Base-by-base conservation (phyloP, 129 eudicot species). In the Dittrichia graveolens region DNA sequence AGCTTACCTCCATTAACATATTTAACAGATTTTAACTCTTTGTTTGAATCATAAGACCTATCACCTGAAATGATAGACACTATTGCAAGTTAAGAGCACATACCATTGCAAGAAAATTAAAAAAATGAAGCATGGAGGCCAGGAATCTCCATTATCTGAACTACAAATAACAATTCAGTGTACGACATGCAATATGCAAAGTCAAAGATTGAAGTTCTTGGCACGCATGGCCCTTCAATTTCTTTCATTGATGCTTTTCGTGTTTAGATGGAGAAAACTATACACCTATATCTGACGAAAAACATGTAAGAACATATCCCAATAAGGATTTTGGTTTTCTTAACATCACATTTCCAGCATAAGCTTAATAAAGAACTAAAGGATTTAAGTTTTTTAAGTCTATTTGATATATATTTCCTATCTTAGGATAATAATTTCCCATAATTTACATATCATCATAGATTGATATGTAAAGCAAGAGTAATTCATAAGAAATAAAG, bases 1-100 rank as follows among this genome's bases (percentile, higher is more conserved):
- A 73, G 43, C 78, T 24, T 78, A 94, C 97, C 98, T 94, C 98
- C 97, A 73, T 90, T 87, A 72, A 90, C 96, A 69, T 83, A 77
- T 84, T 79, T 90, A 61, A 86, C 85, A 64, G 90, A 41, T 44
- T 79, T 83, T 34, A 8, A 60, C 70, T 77, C 83, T 73, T 87
- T 85, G 71, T 74, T 75, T 65, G 54, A 55, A 79, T 78, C 72
- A 61, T 57, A 71, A 53, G 83, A 38, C 78, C 75, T 82, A 13
- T 78, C 80, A 68, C 86, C 96, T 89, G 88, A 50, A 73, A 53
- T 31, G 62, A 42, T 71, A 34, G 13, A 43, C 69, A 76, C 53
- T 69, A 57, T 37, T 76, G 80, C 53, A 67, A 45, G 80, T 75
- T 35, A 75, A 62, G 45, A 66, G 55, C 31, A 45, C 48, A 37